These are phyloP conservation scores for Salix viminalis DNA, from an alignment of 345 rosid species.

Conservation along the genomic window DNA sequence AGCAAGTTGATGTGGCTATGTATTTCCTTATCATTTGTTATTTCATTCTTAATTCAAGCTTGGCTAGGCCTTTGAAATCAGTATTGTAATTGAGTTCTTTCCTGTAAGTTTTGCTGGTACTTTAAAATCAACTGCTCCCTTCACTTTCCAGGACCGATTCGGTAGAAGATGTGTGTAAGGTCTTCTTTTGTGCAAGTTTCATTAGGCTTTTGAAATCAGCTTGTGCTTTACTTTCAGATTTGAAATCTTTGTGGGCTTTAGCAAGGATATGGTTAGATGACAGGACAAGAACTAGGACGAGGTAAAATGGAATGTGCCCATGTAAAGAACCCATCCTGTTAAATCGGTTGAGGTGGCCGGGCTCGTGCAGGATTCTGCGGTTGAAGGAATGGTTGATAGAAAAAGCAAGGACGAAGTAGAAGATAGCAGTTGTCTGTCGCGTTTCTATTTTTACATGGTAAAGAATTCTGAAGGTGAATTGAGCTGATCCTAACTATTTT, in stretches of 20 bases:
- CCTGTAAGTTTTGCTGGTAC: too few relatives aligned
- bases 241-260: background rate
- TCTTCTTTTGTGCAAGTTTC: too few relatives aligned
- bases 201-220: background rate
- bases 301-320: background rate
- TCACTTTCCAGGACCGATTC: too few relatives aligned
- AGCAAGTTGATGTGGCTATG: too few relatives aligned
- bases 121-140: too few relatives aligned
- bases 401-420: background rate
- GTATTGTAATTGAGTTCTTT: background rate
- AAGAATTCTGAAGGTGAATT: background rate
- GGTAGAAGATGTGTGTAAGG: too few relatives aligned
- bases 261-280: background rate
- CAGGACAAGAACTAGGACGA: background rate
- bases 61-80: background rate
- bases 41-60: background rate
- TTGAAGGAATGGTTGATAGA: background rate
- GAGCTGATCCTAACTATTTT: background rate
- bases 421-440: background rate
- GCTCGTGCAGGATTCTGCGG: background rate
- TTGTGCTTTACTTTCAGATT: background rate
- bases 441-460: background rate
- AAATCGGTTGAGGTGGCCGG: background rate
- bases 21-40: background rate
- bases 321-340: background rate